Base-by-base conservation (phyloP, 2,329 filamentous ascomycete genomes). In the Venturia effusa region DNA sequence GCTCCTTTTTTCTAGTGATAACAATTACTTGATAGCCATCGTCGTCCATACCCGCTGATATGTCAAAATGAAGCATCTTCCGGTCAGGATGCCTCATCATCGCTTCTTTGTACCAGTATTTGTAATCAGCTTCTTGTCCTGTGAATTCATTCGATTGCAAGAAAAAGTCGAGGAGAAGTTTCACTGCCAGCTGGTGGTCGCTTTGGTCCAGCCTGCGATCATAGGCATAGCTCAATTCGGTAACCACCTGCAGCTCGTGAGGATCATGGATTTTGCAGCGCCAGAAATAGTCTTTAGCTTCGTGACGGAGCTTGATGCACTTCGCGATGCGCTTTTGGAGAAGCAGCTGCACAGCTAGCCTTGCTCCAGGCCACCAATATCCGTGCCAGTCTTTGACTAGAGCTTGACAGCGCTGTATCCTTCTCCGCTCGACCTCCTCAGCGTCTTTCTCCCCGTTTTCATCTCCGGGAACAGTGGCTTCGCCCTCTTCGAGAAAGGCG, bases 351-450 rank as follows among this genome's bases (percentile, higher is more conserved):
- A 57, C n/a, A 1, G n/a, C 30, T 34, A 57, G 30, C 24, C 30
- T 57, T 34, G 51, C 51, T 34, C 51, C 51, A n/a, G 51, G 51
- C 51, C 51, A 57, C 51, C 51, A 57, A 30, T 32, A 57, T n/a
- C 7, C 51, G 15, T 34, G 32, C 51, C 51, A 57, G 19, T 3
- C 15, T 34, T 57, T 34, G 4, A 34, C 8, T 17, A 57, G 32
- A 7, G 3, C 34, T 57, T 19, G 51, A 34, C 15, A 34, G 30
- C 30, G 51, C 30, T 34, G 13, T 8, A 34, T 19, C 19, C 15
- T 54, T 32, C 11, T 17, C 24, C 24, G 24, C 15, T 30, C 48
- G 24, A 54, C 27, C 24, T 34, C 51, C 17, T 57, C 51, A 6
- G 51, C 51, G 34, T 34, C 19, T n/a, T 34, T 30, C 19, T 51